Percentiles rank a stretch among this genome's conserved stretches.
Evolutionary conservation across 2,329 filamentous ascomycete genomes (phyloP).

Genomic region (Clonostachys rhizophaga): DNA sequence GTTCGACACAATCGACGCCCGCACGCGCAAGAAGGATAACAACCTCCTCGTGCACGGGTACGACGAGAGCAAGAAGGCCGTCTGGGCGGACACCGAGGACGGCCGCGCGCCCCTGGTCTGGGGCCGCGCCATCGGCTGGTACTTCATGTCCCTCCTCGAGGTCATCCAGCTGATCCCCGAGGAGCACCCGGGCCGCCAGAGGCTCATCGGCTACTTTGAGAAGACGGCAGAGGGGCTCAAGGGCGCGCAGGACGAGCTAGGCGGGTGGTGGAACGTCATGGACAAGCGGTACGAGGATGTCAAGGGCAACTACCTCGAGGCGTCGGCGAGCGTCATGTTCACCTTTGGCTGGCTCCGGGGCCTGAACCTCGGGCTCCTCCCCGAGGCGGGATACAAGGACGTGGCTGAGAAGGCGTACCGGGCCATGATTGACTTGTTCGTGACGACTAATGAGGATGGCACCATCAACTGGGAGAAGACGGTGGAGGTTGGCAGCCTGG

Average conservation of each 20-base stretch:
- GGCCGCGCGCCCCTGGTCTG: constrained; percentile 45
- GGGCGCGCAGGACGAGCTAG: constrained; percentile 29
- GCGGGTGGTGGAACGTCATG: constrained; percentile 56
- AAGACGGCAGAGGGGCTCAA: constrained; percentile 31
- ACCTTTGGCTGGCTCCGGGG: constrained; percentile 42
- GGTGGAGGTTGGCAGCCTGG: constrained; percentile 43
- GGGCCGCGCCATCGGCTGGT: constrained; percentile 46
- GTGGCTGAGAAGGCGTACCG: constrained; percentile 6
- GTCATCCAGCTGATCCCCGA: constrained; percentile 34
- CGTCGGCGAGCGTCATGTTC: constrained; percentile 52
- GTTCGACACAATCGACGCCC: constrained; percentile 33
- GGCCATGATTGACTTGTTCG: constrained; percentile 32
- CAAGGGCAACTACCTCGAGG: constrained; percentile 53
- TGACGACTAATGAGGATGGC: constrained; percentile 34
- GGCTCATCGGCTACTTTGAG: constrained; percentile 26
- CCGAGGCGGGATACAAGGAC: constrained; percentile 3
- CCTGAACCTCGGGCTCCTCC: constrained; percentile 10
- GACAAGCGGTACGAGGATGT: constrained; percentile 35
- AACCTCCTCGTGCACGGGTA: constrained; percentile 47
- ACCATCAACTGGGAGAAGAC: constrained; percentile 41
- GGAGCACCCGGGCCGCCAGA: constrained; percentile 19
- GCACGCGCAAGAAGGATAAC: constrained; percentile 27
- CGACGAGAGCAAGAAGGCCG: constrained; percentile 34
- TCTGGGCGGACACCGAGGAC: constrained; percentile 41
- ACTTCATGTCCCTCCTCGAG: constrained; percentile 41